Percentiles rank a stretch among this genome's conserved stretches.
Conservation (phyloP, 1,139 yeast genomes). For the Blastobotrys elegans region DNA sequence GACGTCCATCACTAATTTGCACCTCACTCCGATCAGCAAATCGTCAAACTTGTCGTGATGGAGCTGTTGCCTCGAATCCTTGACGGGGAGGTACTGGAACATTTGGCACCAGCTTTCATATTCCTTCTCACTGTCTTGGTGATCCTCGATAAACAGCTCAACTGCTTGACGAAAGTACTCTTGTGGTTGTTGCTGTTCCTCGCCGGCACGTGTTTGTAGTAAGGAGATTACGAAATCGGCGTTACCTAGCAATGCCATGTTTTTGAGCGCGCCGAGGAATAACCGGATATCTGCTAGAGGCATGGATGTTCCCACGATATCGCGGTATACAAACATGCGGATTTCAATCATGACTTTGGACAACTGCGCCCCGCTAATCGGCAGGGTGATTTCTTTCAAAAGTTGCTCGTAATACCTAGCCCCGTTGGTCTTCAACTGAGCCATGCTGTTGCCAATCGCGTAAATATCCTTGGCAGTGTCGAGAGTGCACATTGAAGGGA, state of each 20-base stretch:
- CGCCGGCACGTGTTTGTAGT: background rate
- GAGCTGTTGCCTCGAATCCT: slow-evolving; percentile 14
- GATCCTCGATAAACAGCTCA: slow-evolving; percentile 8
- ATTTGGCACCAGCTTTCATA: background rate
- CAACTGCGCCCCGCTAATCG: slow-evolving; percentile 19
- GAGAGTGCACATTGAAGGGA: slow-evolving; percentile 18
- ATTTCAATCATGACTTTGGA: slow-evolving; percentile 17
- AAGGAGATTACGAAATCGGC: slow-evolving; percentile 19
- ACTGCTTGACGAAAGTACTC: slow-evolving; percentile 10
- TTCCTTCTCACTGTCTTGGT: background rate
- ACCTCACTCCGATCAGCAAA: slow-evolving; percentile 17
- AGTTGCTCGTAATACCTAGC: background rate
- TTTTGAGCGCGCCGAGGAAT: slow-evolving; percentile 20
- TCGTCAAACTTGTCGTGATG: slow-evolving; percentile 22
- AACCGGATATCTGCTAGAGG: slow-evolving; percentile 15
- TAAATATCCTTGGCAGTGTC: slow-evolving; percentile 20
- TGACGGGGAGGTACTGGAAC: slow-evolving; percentile 5
- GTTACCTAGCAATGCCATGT: slow-evolving; percentile 22
- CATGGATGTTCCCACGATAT: slow-evolving; percentile 20
- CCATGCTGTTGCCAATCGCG: slow-evolving; percentile 20
- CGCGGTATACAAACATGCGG: slow-evolving; percentile 19
- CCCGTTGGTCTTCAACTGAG: slow-evolving; percentile 15
- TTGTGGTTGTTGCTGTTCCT: background rate
- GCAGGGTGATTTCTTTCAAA: slow-evolving; percentile 13
- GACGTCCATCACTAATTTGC: slow-evolving; percentile 16